A percentile compares a stretch with the other conserved stretches of the same genome.
These are phyloP conservation scores for Fusarium hainanense DNA, from an alignment of 2,329 filamentous ascomycete species.

Conservation along the genomic window DNA sequence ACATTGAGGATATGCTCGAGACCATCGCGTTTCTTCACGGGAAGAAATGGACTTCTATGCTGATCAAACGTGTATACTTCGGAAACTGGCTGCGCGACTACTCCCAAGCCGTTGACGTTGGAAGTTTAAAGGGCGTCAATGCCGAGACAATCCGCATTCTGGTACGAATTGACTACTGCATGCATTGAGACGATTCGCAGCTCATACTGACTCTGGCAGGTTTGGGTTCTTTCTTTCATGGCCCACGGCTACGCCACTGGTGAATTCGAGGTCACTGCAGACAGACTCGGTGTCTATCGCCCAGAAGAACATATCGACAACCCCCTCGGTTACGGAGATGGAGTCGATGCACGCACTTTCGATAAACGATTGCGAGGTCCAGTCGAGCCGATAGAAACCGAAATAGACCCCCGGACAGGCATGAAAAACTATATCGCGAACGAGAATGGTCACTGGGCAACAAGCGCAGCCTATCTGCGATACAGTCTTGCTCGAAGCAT, in stretches of 20 bases:
- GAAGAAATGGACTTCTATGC: constrained; percentile 85
- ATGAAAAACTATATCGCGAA: constrained; percentile 99
- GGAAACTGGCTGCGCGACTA: constrained; percentile 91
- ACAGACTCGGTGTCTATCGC: constrained; percentile 82
- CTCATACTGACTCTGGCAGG: constrained; percentile 49
- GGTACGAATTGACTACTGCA: constrained; percentile 49
- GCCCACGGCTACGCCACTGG: constrained; percentile 86
- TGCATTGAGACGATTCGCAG: neutral
- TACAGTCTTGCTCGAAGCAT: constrained; percentile 80
- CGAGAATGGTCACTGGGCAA: constrained; percentile 87
- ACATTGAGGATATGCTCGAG: constrained; percentile 85
- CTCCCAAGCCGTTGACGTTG: constrained; percentile 84
- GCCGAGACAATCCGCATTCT: constrained; percentile 82
- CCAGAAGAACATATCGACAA: constrained; percentile 82
- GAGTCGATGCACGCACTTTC: constrained; percentile 82
- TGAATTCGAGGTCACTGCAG: constrained; percentile 85
- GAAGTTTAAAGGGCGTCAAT: constrained; percentile 81
- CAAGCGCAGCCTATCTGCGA: constrained; percentile 85
- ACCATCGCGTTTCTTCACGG: constrained; percentile 80
- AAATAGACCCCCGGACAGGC: constrained; percentile 80
- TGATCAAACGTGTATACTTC: constrained; percentile 83
- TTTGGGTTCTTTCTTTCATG: constrained; percentile 85
- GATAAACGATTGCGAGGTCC: constrained; percentile 86
- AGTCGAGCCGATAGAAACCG: constrained; percentile 75
- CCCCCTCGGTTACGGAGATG: constrained; percentile 87